These are phyloP conservation scores for Diospyros lotus DNA, from an alignment of 148 eudicot species.

Conservation along the genomic window DNA sequence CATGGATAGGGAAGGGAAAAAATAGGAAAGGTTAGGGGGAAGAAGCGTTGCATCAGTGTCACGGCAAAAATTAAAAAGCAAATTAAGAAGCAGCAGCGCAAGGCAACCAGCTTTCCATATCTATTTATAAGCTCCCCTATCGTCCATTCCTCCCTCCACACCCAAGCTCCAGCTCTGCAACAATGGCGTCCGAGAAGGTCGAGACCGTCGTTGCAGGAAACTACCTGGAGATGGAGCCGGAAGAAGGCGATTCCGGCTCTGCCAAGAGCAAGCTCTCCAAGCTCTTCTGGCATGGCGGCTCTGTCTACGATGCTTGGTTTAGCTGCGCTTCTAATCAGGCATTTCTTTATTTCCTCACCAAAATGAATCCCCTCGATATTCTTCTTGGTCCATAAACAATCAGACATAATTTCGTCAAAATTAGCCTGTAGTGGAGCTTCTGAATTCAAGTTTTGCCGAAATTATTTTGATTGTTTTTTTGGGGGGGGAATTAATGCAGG, in stretches of 20 bases:
- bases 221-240: slow-evolving; percentile 78
- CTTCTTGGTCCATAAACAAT: too few relatives aligned
- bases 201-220: slow-evolving; percentile 77
- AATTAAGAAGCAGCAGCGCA: too few relatives aligned
- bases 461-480: neutral
- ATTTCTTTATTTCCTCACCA: neutral
- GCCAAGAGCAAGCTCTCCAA: slow-evolving; percentile 47
- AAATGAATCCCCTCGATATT: too few relatives aligned
- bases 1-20: slow-evolving; percentile 15
- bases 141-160: slow-evolving; percentile 2
- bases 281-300: slow-evolving; percentile 86
- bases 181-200: slow-evolving; percentile 73
- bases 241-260: slow-evolving; percentile 28
- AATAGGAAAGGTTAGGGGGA: neutral
- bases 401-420: too few relatives aligned
- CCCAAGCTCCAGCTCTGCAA: neutral
- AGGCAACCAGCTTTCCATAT: neutral
- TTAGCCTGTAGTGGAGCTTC: too few relatives aligned
- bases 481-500: slow-evolving; percentile 25
- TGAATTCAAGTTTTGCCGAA: too few relatives aligned
- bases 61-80: neutral
- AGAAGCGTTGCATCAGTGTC: neutral
- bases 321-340: slow-evolving; percentile 69
- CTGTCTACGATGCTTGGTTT: slow-evolving; percentile 96
- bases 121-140: slow-evolving; percentile 16